phyloP scores from a whole-genome alignment of 2,329 filamentous ascomycete species.

The Gnomoniopsis sp. region DNA sequence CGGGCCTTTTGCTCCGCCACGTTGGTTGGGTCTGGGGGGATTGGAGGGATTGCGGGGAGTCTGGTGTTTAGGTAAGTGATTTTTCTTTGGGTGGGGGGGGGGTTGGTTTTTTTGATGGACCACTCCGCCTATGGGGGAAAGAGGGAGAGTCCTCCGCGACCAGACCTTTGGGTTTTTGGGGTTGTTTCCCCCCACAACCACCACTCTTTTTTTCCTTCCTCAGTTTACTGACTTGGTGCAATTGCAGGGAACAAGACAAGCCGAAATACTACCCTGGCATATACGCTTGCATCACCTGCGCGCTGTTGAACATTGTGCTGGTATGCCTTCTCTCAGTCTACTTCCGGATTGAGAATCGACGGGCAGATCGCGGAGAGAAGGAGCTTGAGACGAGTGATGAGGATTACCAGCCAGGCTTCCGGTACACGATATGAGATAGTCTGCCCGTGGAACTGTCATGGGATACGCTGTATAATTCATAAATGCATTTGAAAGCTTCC shows the following conservation, averaged over 20 bases:
- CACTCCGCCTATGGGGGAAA: no score
- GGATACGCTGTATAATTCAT: no score
- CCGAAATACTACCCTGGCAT: conserved; percentile 53
- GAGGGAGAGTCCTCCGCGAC: no score
- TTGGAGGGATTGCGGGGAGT: conserved; percentile 74
- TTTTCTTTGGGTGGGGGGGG: background rate
- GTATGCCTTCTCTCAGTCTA: conserved; percentile 38
- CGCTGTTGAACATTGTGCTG: conserved; percentile 42
- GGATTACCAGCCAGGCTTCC: conserved; percentile 27
- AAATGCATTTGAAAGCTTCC: no score
- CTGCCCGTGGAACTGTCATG: no score
- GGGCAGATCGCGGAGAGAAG: conserved; percentile 52
- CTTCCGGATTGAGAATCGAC: conserved; percentile 42
- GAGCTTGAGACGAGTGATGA: conserved; percentile 46
- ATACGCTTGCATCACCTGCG: conserved; percentile 52
- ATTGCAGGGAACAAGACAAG: conserved; percentile 38
- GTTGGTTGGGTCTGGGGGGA: conserved; percentile 70
- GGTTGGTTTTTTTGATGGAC: no score
- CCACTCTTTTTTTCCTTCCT: no score
- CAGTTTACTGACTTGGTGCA: background rate
- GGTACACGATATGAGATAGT: no score
- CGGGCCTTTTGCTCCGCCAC: conserved; percentile 74
- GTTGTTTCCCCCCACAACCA: no score
- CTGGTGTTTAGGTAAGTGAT: conserved; percentile 60
- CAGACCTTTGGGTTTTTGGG: no score